phyloP scores from a whole-genome alignment of 2,329 filamentous ascomycete species.

The Penicillium sp. region DNA sequence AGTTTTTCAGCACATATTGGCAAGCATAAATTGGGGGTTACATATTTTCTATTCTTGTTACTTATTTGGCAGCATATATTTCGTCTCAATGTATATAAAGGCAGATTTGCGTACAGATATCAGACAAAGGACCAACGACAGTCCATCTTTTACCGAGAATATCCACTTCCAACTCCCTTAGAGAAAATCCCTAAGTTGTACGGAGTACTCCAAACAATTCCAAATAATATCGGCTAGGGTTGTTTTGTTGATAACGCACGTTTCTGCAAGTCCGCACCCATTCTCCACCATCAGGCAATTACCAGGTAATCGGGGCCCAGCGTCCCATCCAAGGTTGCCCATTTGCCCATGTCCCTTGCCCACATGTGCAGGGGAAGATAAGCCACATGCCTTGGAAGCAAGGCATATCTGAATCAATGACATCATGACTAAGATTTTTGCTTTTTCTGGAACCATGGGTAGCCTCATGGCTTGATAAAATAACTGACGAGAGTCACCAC shows the following conservation, averaged over 20 bases:
- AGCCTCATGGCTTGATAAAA: background rate
- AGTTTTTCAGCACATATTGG: constrained; percentile 1
- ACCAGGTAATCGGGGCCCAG: background rate
- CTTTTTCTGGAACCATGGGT: background rate
- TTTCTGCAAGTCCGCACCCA: background rate
- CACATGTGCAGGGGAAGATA: background rate
- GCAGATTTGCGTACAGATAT: background rate
- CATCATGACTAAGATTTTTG: background rate
- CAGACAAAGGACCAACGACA: background rate
- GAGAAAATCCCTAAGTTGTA: background rate
- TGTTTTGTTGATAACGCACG: too few species aligned
- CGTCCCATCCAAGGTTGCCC: too few species aligned
- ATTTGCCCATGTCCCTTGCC: background rate
- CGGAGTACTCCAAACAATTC: too few species aligned
- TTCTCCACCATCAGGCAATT: background rate
- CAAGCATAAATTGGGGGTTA: background rate
- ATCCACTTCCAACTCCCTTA: background rate
- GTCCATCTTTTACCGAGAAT: background rate
- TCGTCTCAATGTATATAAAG: background rate
- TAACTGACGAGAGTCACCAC: too few species aligned
- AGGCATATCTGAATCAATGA: background rate
- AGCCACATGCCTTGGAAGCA: background rate
- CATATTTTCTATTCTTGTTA: background rate
- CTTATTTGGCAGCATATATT: background rate
- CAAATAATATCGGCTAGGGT: too few species aligned